Conservation (phyloP, 148 eudicot species). For the Rheum nobile region DNA sequence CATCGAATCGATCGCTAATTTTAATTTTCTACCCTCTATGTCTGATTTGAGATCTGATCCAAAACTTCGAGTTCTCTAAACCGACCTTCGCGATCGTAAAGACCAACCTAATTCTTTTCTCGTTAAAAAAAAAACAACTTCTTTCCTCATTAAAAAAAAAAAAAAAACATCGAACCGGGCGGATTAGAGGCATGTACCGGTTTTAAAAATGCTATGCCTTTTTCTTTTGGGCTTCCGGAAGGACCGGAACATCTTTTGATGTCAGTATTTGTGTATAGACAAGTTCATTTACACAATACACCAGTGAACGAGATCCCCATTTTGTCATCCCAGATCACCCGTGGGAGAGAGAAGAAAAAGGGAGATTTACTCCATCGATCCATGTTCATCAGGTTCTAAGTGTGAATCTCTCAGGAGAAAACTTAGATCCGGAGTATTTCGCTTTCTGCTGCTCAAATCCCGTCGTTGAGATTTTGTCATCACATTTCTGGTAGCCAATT, state of each 20-base stretch:
- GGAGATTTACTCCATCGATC: background rate
- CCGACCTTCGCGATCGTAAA: no score
- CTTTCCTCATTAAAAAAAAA: no score
- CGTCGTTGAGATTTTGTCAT: background rate
- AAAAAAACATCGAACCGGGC: background rate
- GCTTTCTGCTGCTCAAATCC: background rate
- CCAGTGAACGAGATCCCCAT: slow-evolving; percentile 6
- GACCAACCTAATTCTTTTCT: no score
- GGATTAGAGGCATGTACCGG: background rate
- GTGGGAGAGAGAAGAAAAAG: background rate
- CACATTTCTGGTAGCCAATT: background rate
- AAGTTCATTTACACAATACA: background rate
- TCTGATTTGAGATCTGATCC: no score
- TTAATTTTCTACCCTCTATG: no score
- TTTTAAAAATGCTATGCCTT: background rate
- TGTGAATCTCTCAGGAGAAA: background rate
- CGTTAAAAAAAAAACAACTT: no score
- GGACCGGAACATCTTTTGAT: background rate
- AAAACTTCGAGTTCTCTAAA: no score
- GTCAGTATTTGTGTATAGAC: no score
- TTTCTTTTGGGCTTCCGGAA: background rate
- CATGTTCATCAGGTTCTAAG: background rate
- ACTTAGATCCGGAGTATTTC: background rate
- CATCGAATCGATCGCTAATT: no score
- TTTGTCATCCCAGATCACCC: background rate